These are phyloP conservation scores for Pseudopediastrum boryanum DNA, from an alignment of 139 green algal genomes.

Conservation along the genomic window DNA sequence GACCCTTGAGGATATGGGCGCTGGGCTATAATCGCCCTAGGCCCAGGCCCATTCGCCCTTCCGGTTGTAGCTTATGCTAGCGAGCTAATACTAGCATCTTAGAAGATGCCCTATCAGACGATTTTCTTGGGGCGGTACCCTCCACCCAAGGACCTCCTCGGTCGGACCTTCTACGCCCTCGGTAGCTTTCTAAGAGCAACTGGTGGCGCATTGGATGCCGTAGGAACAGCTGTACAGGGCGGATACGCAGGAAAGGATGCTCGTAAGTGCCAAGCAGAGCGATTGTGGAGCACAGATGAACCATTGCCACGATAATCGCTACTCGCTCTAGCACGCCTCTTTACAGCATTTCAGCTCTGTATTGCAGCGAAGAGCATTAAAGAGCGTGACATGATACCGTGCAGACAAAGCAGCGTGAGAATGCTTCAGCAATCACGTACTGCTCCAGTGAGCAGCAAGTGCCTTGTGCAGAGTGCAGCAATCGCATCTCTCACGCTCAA, in stretches of 20 bases:
- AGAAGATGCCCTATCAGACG: constrained; percentile 19
- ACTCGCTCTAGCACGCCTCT: not conserved
- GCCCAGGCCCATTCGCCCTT: too few relatives aligned
- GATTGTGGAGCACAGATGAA: not conserved
- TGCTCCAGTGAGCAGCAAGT: not conserved
- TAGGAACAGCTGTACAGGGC: constrained; percentile 51
- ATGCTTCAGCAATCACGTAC: not conserved
- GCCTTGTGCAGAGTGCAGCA: too few relatives aligned
- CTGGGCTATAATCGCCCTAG: too few relatives aligned
- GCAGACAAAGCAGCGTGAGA: too few relatives aligned
- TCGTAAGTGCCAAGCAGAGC: constrained; percentile 22
- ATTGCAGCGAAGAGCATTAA: too few relatives aligned
- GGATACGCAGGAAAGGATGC: constrained; percentile 40
- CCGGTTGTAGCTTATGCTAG: too few relatives aligned
- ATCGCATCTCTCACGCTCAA: not conserved
- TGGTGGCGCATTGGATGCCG: constrained; percentile 47
- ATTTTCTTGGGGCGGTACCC: constrained; percentile 36
- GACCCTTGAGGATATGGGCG: too few relatives aligned
- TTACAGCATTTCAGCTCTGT: not conserved
- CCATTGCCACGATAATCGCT: not conserved
- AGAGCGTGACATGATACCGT: too few relatives aligned
- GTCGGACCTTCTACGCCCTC: constrained; percentile 39
- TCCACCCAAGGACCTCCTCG: constrained; percentile 35
- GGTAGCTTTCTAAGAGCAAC: constrained; percentile 42
- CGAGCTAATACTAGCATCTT: too few relatives aligned